Percentiles rank a stretch among this genome's conserved stretches.
phyloP scores from a whole-genome alignment of 169 alveolate genomes.

The Plasmodium reichenowi region DNA sequence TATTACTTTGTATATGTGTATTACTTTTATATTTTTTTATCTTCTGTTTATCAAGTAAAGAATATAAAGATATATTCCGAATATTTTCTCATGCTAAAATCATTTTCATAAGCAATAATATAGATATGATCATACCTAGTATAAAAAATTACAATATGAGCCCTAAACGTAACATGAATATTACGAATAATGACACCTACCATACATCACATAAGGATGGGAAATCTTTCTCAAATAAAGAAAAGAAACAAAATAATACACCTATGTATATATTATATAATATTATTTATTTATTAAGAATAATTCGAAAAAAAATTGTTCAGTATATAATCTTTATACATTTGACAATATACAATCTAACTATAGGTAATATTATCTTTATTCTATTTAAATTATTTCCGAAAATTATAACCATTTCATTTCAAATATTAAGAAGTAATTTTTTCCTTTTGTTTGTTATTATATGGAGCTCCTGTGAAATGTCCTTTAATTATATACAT shows the following conservation, averaged over 20 bases:
- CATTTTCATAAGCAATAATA: slow-evolving; percentile 7
- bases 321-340: too few species aligned
- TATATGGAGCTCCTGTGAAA: slow-evolving; percentile 36
- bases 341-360: too few species aligned
- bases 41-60: slow-evolving; percentile 21
- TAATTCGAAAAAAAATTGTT: too few species aligned
- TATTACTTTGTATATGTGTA: slow-evolving; percentile 2
- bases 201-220: too few species aligned
- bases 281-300: too few species aligned
- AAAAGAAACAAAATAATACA: too few species aligned
- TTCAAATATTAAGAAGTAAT: slow-evolving; percentile 8
- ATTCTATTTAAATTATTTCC: neutral
- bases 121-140: neutral
- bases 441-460: slow-evolving; percentile 13
- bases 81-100: slow-evolving; percentile 19
- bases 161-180: neutral
- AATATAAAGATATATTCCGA: slow-evolving; percentile 17
- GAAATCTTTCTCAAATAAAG: too few species aligned
- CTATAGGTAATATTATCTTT: neutral
- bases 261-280: too few species aligned
- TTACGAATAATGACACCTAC: neutral
- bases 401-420: neutral
- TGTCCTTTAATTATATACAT: slow-evolving; percentile 28
- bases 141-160: neutral
- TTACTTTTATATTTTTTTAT: slow-evolving; percentile 13